Evolutionary conservation across 2,329 filamentous ascomycete species (phyloP).

Genomic region (Penicillium sp.): DNA sequence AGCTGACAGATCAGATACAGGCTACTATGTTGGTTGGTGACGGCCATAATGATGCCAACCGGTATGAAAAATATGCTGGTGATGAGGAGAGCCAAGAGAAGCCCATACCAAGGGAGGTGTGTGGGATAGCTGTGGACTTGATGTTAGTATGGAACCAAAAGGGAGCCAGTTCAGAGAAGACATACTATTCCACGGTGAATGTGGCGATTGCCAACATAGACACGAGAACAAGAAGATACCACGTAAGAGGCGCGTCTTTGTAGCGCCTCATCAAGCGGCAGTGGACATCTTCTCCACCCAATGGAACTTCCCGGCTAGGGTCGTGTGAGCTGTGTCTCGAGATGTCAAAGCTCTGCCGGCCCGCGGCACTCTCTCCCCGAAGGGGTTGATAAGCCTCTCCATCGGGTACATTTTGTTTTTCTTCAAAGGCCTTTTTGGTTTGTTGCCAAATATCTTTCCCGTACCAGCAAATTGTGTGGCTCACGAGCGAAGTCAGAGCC

Average conservation of each 20-base stretch:
- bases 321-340: slow-evolving; percentile 27
- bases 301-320: slow-evolving; percentile 41
- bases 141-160: slow-evolving; percentile 17
- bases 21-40: slow-evolving; percentile 85
- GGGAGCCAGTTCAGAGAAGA: slow-evolving; percentile 18
- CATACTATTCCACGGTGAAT: slow-evolving; percentile 81
- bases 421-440: slow-evolving; percentile 69
- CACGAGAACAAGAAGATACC: slow-evolving; percentile 76
- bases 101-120: slow-evolving; percentile 82
- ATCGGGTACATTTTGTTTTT: slow-evolving; percentile 55
- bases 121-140: slow-evolving; percentile 67
- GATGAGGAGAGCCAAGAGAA: slow-evolving; percentile 75
- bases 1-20: slow-evolving; percentile 86
- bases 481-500: slow-evolving; percentile 74
- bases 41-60: slow-evolving; percentile 90
- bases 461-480: slow-evolving; percentile 83
- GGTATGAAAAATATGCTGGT: slow-evolving; percentile 83
- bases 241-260: slow-evolving; percentile 75
- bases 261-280: slow-evolving; percentile 82
- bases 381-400: slow-evolving; percentile 59
- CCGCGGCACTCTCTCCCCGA: slow-evolving; percentile 10
- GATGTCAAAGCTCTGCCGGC: slow-evolving; percentile 13
- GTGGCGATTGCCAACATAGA: slow-evolving; percentile 78
- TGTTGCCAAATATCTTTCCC: slow-evolving; percentile 79
- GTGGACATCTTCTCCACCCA: slow-evolving; percentile 78